Base-by-base conservation (phyloP, 139 green algal species). In the Volvox africanus region DNA sequence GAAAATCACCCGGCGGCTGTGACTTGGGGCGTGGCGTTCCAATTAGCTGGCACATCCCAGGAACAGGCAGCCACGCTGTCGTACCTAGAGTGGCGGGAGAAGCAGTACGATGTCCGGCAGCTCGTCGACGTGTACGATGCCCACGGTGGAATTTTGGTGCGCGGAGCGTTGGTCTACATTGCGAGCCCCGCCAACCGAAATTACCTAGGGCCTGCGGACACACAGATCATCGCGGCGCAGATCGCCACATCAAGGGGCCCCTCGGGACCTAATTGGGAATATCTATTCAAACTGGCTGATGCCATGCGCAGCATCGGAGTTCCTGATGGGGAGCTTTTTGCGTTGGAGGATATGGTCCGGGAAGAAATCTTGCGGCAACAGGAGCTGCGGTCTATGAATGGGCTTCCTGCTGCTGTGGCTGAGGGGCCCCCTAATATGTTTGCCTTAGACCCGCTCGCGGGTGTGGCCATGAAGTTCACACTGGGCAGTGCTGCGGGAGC, bases 51-150 rank as follows among this genome's bases (percentile, higher is more conserved):
- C 30, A 90, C 33, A 1, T 73, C 80, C 6, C 80, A 94, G 71
- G 84, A 96, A 77, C 95, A 95, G 88, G 89, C 92, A n/a, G 33
- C 89, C n/a, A 94, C 95, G 2, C 85, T 80, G 80, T 36, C 37
- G 67, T 97, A 97, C 68, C 91, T 98, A 32, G 94, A 97, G 86
- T 96, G 94, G 92, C 87, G 97, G 69, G 97, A 98, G 76, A 98
- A 98, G 92, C 94, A 98, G 93, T 98, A 98, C 88, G 96, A 98
- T 69, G 65, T 94, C 12, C 92, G 96, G 1, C 82, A 92, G 62
- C 28, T 71, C 1, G 89, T 96, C 33, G 90, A 95, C 61, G 69
- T 97, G 21, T 96, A 91, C 69, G 76, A 36, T 28, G 1, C 13
- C 6, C 20, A 79, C 26, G 82, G 65, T 20, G 11, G 35, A 13